Conservation (phyloP, 164 flowering plant species). For the Stephania japonica region DNA sequence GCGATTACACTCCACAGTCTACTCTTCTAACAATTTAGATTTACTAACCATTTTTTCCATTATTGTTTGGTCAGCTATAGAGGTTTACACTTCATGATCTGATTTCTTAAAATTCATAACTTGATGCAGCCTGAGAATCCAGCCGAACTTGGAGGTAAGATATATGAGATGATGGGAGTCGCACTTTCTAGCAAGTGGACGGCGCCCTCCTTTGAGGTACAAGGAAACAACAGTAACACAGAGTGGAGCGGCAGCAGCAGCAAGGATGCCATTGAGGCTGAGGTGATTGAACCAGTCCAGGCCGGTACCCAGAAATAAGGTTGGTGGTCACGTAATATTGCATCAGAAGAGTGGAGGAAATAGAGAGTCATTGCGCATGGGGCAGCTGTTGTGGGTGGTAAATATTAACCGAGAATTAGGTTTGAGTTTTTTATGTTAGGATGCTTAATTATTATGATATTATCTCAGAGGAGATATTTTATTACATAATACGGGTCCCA, state of each 20-base stretch:
- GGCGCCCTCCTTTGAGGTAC: slow-evolving; percentile 24
- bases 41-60: too few relatives aligned
- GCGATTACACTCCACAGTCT: too few relatives aligned
- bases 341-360: neutral
- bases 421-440: neutral
- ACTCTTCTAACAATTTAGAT: too few relatives aligned
- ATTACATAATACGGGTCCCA: neutral
- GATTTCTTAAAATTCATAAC: neutral
- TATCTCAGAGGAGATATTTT: neutral
- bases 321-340: neutral
- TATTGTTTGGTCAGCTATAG: too few relatives aligned
- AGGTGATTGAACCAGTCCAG: slow-evolving; percentile 71
- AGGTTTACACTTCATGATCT: neutral
- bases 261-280: slow-evolving; percentile 52
- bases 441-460: too few relatives aligned
- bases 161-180: slow-evolving; percentile 89
- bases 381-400: neutral
- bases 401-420: neutral
- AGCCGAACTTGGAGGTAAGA: slow-evolving; percentile 90
- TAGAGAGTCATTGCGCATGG: too few relatives aligned
- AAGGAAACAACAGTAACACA: slow-evolving; percentile 11
- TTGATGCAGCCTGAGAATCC: slow-evolving; percentile 88
- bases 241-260: neutral
- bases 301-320: slow-evolving; percentile 49
- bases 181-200: slow-evolving; percentile 77